These are phyloP conservation scores for Mrakia gelida DNA, from an alignment of 768 basidiomycete genomes.

Conservation along the genomic window DNA sequence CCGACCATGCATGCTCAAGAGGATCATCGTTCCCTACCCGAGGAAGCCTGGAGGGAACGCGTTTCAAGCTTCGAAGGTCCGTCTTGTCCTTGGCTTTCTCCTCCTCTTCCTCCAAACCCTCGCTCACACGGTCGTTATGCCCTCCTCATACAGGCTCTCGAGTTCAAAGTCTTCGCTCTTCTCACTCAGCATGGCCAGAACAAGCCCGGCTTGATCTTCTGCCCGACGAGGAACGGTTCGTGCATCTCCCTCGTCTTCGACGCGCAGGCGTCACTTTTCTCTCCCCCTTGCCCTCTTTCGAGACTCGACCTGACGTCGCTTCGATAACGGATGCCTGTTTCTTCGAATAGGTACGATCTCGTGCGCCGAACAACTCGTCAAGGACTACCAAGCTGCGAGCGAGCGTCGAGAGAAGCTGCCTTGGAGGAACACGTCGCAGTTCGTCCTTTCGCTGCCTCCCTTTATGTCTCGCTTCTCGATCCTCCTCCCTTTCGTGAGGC, in stretches of 20 bases:
- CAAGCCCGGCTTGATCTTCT: conserved; percentile 85
- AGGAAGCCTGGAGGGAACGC: conserved; percentile 57
- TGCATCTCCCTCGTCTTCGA: background rate
- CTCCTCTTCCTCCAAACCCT: background rate
- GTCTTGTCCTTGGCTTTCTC: background rate
- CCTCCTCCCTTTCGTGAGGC: background rate
- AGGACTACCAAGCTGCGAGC: conserved; percentile 57
- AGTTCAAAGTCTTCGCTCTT: conserved; percentile 66
- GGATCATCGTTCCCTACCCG: conserved; percentile 67
- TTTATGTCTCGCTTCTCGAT: background rate
- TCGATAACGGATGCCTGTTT: background rate
- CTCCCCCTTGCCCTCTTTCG: too few relatives aligned
- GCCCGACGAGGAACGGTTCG: conserved; percentile 65
- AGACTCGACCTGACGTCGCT: background rate
- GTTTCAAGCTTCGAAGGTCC: conserved; percentile 14
- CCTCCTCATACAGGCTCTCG: conserved; percentile 49
- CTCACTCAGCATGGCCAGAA: conserved; percentile 67
- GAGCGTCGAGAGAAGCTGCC: conserved; percentile 52
- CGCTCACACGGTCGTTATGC: too few relatives aligned
- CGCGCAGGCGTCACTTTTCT: too few relatives aligned
- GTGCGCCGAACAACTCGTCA: conserved; percentile 72
- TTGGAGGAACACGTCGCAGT: conserved; percentile 64
- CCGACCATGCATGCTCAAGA: conserved; percentile 73
- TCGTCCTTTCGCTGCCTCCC: conserved; percentile 29
- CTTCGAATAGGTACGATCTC: conserved; percentile 47